A percentile compares a stretch with the other conserved stretches of the same genome.
Conservation (phyloP, 164 flowering plant species). For the Brasenia schreberi region DNA sequence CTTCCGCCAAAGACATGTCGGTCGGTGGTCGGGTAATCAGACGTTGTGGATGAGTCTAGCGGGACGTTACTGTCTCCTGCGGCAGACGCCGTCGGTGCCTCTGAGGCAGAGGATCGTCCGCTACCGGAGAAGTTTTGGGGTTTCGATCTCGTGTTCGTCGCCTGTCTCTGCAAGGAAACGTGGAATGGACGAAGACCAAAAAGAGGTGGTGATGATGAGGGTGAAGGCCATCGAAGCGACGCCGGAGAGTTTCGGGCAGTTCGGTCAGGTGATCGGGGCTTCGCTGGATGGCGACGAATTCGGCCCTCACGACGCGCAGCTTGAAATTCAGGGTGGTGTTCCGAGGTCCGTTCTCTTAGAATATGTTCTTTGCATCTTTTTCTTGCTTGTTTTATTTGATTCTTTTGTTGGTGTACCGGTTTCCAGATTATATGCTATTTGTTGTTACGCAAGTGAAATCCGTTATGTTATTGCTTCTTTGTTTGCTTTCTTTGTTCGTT, state of each 20-base stretch:
- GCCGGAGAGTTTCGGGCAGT: conserved; percentile 45
- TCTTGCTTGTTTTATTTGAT: neutral
- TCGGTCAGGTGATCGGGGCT: conserved; percentile 69
- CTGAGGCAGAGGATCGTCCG: too few species aligned
- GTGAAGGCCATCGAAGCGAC: conserved; percentile 69
- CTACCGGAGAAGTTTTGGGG: too few species aligned
- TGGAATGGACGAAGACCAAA: neutral
- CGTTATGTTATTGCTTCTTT: too few species aligned
- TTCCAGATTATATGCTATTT: neutral
- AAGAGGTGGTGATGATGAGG: conserved; percentile 13
- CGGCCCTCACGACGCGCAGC: conserved; percentile 73
- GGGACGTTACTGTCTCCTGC: too few species aligned
- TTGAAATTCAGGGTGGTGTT: conserved; percentile 68
- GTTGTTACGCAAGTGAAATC: too few species aligned
- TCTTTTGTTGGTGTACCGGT: neutral
- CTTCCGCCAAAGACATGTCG: too few species aligned
- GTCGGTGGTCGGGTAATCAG: too few species aligned
- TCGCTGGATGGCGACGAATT: conserved; percentile 61
- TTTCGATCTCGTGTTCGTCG: neutral
- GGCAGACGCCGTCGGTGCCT: too few species aligned
- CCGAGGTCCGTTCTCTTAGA: conserved; percentile 40
- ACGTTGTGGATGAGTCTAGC: too few species aligned
- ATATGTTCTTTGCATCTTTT: neutral
- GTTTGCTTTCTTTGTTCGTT: too few species aligned
- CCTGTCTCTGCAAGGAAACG: neutral